These are phyloP conservation scores for Mycena indigotica DNA, from an alignment of 768 basidiomycete species.

Conservation along the genomic window DNA sequence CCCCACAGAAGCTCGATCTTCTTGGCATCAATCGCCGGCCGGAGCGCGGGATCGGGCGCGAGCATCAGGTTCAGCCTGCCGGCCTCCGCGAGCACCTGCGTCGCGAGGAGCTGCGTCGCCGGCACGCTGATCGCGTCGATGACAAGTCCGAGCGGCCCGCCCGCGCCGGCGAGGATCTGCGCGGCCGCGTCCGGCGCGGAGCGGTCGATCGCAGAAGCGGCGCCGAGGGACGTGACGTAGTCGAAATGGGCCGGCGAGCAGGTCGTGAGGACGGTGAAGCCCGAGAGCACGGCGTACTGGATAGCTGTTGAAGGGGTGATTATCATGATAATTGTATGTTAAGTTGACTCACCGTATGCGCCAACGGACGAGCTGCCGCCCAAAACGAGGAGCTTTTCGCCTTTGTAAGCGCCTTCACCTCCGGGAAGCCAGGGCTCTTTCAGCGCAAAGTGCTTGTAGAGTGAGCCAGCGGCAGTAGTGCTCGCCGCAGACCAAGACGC, in stretches of 20 bases:
- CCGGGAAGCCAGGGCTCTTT: conserved; percentile 3
- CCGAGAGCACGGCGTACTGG: conserved; percentile 9
- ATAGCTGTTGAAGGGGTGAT: neutral
- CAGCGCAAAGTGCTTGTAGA: neutral
- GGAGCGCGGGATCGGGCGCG: neutral
- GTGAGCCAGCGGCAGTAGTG: neutral
- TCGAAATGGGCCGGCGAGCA: conserved; percentile 6
- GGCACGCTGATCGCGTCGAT: conserved; percentile 7
- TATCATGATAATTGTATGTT: neutral
- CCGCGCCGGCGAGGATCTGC: conserved; percentile 1
- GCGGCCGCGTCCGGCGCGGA: neutral
- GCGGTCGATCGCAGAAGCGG: conserved; percentile 5
- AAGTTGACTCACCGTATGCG: neutral
- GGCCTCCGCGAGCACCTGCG: conserved; percentile 2
- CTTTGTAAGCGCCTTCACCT: conserved; percentile 7
- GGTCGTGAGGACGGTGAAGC: conserved; percentile 8
- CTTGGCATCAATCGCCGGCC: neutral
- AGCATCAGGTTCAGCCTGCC: conserved; percentile 2
- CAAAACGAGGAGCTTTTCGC: conserved; percentile 4
- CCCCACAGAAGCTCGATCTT: neutral
- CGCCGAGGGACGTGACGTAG: conserved; percentile 12
- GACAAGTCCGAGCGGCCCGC: conserved; percentile 7
- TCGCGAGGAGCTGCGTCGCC: conserved; percentile 9
- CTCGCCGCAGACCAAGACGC: neutral
- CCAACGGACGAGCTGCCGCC: conserved; percentile 13